Evolutionary conservation across 1,284 basidiomycete genomes (phyloP), one percentile per base, ranked within the genome.

Genomic region (Microbotryum lychnidis-dioicae): DNA sequence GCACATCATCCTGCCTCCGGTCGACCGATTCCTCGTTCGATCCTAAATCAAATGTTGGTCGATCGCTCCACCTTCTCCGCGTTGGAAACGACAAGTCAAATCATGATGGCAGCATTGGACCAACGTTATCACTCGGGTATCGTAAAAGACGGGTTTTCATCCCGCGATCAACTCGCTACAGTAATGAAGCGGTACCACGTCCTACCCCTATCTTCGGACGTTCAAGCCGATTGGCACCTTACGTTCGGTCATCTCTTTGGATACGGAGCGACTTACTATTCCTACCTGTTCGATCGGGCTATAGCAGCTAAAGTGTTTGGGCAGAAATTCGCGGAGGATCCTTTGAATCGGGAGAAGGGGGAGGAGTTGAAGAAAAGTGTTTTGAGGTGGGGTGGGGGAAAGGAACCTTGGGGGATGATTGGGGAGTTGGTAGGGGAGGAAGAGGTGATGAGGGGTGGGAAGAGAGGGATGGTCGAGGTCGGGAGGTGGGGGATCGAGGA

Each of bases 231-330:
- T 0, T 93, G 91, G 80, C 94, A 98, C 73, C 91, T 90, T 0
- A 89, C 93, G 69, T 98, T 98, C 70, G 89, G 90, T 0, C 94
- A 98, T 74, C 77, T 98, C 7, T 94, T 90, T 71, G 92, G 93
- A 1, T 98, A 98, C 71, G 93, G 94, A 8, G 91, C 93, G 10
- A 96, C 91, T 1, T 98, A 98, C 76, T 98, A 98, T 73, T 92
- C 91, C 18, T 98, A 98, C 75, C 80, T 97, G 8, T 91, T 98
- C 69, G 96, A 97, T 71, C 83, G 93, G 5, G 91, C 91, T 4
- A 96, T 98, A 63, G 94, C 96, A 0, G 87, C 88, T 14, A 83
- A 87, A 46, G 85, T 97, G 1, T 98, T 91, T 87, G 76, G 79
- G 14, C 80, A 84, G 21, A 78, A 96, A 0, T 97, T 98, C 71